Base-by-base conservation (phyloP, 1,284 basidiomycete species). In the Ganoderma lingzhi region DNA sequence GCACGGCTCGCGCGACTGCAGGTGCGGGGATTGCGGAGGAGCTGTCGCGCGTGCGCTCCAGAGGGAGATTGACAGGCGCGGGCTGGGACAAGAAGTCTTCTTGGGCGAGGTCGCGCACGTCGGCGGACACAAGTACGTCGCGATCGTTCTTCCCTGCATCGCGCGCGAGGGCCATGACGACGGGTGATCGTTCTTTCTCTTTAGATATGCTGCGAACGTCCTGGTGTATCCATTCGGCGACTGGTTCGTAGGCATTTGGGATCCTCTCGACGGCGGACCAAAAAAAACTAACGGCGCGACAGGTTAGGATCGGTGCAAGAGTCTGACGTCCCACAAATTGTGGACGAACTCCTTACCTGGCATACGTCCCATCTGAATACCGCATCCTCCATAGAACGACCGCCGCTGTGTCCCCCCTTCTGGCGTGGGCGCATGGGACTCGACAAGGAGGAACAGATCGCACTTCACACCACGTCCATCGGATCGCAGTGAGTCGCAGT, bases 381-480 rank as follows among this genome's bases (percentile, higher is more conserved):
- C 9, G 30, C 44, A n/a, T 42, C 63, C 3, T 35, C 28, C 23
- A 62, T 30, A 76, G 79, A 68, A 30, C 64, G 66, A 19, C 78
- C 75, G 17, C 86, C 87, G 5, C 74, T 87, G 15, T 78, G 81
- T 48, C 82, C 80, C 14, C 66, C 75, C 0, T 84, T 87, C 74
- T 95, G 93, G 93, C 85, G 94, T 68, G 94, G 94, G 2, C 84
- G 93, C 23, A 93, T 93, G 85, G 93, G 93, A 0, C 77, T 93
- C 30, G 82, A 83, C 41, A 91, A 89, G 75, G 87, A 87, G 6
- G 86, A 90, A 68, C 93, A 94, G 78, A 76, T 86, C 23, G 73
- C 79, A 19, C 78, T 89, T 48, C 67, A 73, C 15, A 41, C 58
- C 53, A 30, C 14, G 14, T 28, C 14, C 53, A 17, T 56, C 17